These are phyloP conservation scores for Metschnikowia chrysomelidarum DNA, from an alignment of 805 yeast genomes.

Conservation along the genomic window DNA sequence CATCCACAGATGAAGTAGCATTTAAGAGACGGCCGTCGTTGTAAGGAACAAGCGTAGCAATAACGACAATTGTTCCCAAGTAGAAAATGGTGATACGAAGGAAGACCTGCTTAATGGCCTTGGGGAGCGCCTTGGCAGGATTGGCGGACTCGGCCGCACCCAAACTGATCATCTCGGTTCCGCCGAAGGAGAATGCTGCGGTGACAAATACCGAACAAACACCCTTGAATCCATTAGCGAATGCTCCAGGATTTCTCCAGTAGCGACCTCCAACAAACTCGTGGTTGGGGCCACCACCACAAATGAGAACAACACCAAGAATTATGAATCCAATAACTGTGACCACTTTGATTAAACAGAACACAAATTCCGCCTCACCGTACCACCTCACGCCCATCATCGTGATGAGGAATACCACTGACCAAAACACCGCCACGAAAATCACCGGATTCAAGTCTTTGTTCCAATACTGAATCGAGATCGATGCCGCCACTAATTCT, in stretches of 20 bases:
- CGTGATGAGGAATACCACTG: slow-evolving; percentile 35
- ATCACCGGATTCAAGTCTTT: slow-evolving; percentile 50
- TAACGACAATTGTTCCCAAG: slow-evolving; percentile 38
- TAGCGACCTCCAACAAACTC: slow-evolving; percentile 39
- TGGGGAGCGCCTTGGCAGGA: slow-evolving; percentile 40
- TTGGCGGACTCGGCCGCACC: slow-evolving; percentile 37
- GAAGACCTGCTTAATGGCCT: slow-evolving; percentile 43
- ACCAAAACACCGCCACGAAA: slow-evolving; percentile 57
- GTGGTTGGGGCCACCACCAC: slow-evolving; percentile 45
- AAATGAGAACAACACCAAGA: slow-evolving; percentile 49
- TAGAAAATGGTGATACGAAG: slow-evolving; percentile 42
- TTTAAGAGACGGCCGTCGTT: slow-evolving; percentile 20
- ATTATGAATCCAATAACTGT: slow-evolving; percentile 60
- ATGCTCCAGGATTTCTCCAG: slow-evolving; percentile 39
- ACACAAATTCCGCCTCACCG: slow-evolving; percentile 64
- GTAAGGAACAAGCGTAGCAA: slow-evolving; percentile 41
- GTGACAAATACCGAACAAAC: slow-evolving; percentile 39
- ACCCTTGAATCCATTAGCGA: slow-evolving; percentile 37
- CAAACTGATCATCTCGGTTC: slow-evolving; percentile 41
- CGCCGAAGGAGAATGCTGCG: slow-evolving; percentile 43
- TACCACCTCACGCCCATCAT: slow-evolving; percentile 20
- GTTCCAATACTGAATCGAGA: slow-evolving; percentile 55
- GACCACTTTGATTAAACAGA: slow-evolving; percentile 62
- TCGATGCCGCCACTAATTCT: slow-evolving; percentile 63
- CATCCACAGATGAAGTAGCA: slow-evolving; percentile 21